Conservation (phyloP, 2,329 filamentous ascomycete genomes). For the Parastagonospora avenae region DNA sequence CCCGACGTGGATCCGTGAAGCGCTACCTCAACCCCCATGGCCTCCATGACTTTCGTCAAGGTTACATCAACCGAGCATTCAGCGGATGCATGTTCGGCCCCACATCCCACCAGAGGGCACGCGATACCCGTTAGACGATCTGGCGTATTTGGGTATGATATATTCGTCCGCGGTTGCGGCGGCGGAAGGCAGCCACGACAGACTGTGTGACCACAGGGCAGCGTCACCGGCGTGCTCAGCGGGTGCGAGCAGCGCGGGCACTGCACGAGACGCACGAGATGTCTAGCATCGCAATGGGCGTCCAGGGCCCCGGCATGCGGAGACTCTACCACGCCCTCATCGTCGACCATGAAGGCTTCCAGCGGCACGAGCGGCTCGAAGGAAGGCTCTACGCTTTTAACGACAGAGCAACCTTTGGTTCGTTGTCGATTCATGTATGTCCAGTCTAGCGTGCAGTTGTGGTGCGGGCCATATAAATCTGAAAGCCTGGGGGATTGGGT, state of each 20-base stretch:
- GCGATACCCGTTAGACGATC: slow-evolving; percentile 70
- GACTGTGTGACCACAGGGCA: slow-evolving; percentile 81
- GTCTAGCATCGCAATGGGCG: slow-evolving; percentile 62
- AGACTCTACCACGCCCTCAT: slow-evolving; percentile 42
- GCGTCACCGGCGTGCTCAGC: slow-evolving; percentile 69
- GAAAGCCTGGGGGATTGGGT: slow-evolving; percentile 1
- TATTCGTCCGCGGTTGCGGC: slow-evolving; percentile 67
- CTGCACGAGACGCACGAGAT: slow-evolving; percentile 75
- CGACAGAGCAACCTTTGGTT: slow-evolving; percentile 39
- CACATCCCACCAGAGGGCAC: slow-evolving; percentile 74
- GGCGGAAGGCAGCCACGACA: slow-evolving; percentile 77
- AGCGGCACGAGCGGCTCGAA: slow-evolving; percentile 30
- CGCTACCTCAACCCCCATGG: slow-evolving; percentile 56
- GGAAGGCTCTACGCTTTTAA: slow-evolving; percentile 39
- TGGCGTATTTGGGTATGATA: slow-evolving; percentile 76
- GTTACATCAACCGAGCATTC: slow-evolving; percentile 81
- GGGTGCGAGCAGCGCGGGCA: slow-evolving; percentile 75
- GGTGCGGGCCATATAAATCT: slow-evolving; percentile 28
- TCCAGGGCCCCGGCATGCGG: slow-evolving; percentile 48
- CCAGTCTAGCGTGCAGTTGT: slow-evolving; percentile 15
- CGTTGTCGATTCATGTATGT: slow-evolving; percentile 46
- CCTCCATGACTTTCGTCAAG: slow-evolving; percentile 70
- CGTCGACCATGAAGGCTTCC: slow-evolving; percentile 51
- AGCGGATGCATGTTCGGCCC: slow-evolving; percentile 72
- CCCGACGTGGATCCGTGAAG: slow-evolving; percentile 40